These are phyloP conservation scores for Thelephora aurantiotincta DNA, from an alignment of 768 basidiomycete genomes.

Conservation along the genomic window DNA sequence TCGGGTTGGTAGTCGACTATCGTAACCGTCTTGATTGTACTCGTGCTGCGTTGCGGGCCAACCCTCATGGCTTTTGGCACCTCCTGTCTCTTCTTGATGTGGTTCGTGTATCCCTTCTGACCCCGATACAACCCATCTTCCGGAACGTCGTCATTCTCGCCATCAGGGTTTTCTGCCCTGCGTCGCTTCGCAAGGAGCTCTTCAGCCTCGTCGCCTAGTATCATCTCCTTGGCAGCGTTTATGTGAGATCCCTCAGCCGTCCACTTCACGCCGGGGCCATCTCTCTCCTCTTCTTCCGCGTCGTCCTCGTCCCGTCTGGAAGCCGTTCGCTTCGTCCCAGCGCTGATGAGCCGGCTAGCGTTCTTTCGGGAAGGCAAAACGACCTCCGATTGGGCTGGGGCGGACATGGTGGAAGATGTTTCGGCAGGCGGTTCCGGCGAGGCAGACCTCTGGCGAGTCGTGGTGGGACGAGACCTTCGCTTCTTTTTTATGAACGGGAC, in stretches of 20 bases:
- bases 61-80: constrained; percentile 80
- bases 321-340: constrained; percentile 53
- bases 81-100: constrained; percentile 72
- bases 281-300: constrained; percentile 37
- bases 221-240: constrained; percentile 56
- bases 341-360: constrained; percentile 58
- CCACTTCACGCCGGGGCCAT: constrained; percentile 62
- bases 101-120: constrained; percentile 65
- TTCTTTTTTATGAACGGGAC: constrained; percentile 90
- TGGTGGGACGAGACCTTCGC: constrained; percentile 64
- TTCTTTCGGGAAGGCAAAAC: constrained; percentile 63
- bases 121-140: constrained; percentile 86
- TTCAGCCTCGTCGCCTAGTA: constrained; percentile 74
- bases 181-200: constrained; percentile 60
- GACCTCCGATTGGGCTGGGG: constrained; percentile 50
- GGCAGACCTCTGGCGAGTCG: constrained; percentile 58
- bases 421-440: constrained; percentile 30
- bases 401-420: constrained; percentile 13
- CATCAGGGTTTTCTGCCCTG: constrained; percentile 39
- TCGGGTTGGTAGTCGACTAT: constrained; percentile 97
- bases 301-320: constrained; percentile 33
- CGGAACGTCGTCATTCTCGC: constrained; percentile 39
- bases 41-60: constrained; percentile 62
- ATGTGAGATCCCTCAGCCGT: constrained; percentile 63
- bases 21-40: constrained; percentile 86